A percentile compares a stretch with the other conserved stretches of the same genome.
phyloP scores from a whole-genome alignment of 108 stramenopile genomes.

The Schizochytrium sp. region DNA sequence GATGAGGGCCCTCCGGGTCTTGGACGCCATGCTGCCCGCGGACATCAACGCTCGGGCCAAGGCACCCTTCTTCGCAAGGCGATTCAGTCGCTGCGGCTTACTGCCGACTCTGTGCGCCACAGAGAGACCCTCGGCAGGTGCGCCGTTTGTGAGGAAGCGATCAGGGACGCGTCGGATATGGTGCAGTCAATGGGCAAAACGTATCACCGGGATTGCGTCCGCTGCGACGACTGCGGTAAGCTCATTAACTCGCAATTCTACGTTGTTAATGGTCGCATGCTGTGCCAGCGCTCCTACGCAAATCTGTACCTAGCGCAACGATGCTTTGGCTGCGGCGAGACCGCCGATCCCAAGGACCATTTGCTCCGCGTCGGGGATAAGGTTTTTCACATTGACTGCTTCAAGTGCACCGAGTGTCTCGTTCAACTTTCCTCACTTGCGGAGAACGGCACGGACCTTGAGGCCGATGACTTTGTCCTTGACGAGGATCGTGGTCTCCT shows the following conservation, averaged over 20 bases:
- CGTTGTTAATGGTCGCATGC: background rate
- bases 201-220: background rate
- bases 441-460: background rate
- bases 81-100: background rate
- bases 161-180: background rate
- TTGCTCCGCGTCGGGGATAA: background rate
- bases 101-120: background rate
- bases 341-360: background rate
- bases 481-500: background rate
- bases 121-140: background rate
- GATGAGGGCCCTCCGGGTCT: no score
- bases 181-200: background rate
- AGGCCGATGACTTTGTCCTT: background rate
- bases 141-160: background rate
- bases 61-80: background rate
- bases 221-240: background rate
- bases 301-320: background rate
- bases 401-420: background rate
- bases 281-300: background rate
- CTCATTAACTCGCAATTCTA: background rate
- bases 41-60: background rate
- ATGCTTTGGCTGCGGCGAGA: background rate
- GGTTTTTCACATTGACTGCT: slow-evolving; percentile 8
- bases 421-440: background rate
- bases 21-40: background rate